A percentile compares a stretch with the other conserved stretches of the same genome.
Evolutionary conservation across 208 protist genomes (phyloP).

Genomic region (Trypanosoma scelopori): DNA sequence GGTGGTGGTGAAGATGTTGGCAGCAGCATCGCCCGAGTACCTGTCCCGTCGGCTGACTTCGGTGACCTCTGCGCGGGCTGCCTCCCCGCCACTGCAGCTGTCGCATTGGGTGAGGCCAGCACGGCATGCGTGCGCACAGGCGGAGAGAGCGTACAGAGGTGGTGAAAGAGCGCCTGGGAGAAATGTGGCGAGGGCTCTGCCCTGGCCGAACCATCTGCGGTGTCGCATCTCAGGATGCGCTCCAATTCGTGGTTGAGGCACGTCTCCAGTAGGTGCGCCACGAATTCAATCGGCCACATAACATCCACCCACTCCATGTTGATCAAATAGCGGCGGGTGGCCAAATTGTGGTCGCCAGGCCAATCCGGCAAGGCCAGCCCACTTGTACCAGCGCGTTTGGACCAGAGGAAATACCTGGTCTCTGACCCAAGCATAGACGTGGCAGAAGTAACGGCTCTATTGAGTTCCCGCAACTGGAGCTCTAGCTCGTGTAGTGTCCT

Average conservation of each 20-base stretch:
- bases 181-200: conserved; percentile 19
- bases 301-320: conserved; percentile 40
- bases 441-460: background rate
- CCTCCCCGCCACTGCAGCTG: background rate
- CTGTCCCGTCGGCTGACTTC: background rate
- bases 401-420: conserved; percentile 21
- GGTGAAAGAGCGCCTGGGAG: conserved; percentile 32
- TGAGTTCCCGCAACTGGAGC: background rate
- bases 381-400: conserved; percentile 11
- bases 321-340: conserved; percentile 40
- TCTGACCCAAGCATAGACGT: background rate
- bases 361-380: conserved; percentile 36
- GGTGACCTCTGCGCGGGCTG: conserved; percentile 6
- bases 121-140: conserved; percentile 38
- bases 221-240: conserved; percentile 5
- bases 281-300: conserved; percentile 56
- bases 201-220: background rate
- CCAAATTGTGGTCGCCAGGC: conserved; percentile 24
- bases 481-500: background rate
- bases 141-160: conserved; percentile 40
- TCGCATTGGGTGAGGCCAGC: background rate
- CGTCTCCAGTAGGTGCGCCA: conserved; percentile 23
- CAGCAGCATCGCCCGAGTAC: background rate
- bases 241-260: conserved; percentile 10
- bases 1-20: background rate